Evolutionary conservation across 257 asterid species (phyloP).

Genomic region (Solanum pennellii): DNA sequence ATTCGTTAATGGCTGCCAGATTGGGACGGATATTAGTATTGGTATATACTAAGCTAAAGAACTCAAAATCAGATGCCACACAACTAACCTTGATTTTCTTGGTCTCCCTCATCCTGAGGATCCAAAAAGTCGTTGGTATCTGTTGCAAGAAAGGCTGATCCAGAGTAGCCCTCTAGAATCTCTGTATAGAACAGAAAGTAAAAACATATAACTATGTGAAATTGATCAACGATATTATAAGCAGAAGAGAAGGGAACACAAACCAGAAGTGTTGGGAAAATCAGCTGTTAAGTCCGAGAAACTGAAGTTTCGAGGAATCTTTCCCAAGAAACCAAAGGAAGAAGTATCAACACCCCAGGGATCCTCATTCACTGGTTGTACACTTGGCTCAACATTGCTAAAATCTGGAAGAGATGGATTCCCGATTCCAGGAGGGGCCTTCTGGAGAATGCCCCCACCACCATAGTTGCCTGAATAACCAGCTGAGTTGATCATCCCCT

Average conservation of each 20-base stretch:
- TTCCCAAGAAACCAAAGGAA: conserved; percentile 64
- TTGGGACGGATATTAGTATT: not conserved
- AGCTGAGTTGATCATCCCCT: conserved; percentile 32
- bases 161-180: conserved; percentile 58
- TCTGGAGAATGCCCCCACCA: conserved; percentile 34
- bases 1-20: conserved; percentile 32
- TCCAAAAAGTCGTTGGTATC: conserved; percentile 38
- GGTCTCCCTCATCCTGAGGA: conserved; percentile 35
- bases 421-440: conserved; percentile 38
- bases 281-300: conserved; percentile 79
- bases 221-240: not conserved
- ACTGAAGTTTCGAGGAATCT: conserved; percentile 85
- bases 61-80: not conserved
- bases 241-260: conserved; percentile 3
- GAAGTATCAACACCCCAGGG: conserved; percentile 33
- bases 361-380: conserved; percentile 34
- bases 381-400: conserved; percentile 36
- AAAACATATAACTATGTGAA: not conserved
- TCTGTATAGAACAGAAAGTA: conserved; percentile 28
- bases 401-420: conserved; percentile 51
- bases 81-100: conserved; percentile 46
- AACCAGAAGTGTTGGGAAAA: conserved; percentile 64
- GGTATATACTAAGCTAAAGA: not conserved
- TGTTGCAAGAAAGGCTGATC: conserved; percentile 61
- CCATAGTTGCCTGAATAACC: conserved; percentile 45